phyloP scores from a whole-genome alignment of 345 rosid genomes.

The Sonneratia caseolaris region DNA sequence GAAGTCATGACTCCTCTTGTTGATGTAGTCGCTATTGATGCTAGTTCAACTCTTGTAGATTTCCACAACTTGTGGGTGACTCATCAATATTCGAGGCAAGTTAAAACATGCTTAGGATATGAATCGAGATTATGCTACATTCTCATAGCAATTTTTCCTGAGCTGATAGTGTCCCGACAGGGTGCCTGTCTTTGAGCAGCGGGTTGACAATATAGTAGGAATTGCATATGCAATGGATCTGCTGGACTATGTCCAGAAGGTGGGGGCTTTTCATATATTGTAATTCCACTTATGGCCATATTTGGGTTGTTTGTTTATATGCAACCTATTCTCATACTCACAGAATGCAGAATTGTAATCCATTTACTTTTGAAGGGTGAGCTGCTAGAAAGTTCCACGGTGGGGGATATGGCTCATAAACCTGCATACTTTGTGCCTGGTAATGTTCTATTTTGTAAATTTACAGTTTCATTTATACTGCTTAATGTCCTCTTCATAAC shows the following conservation, averaged over 20 bases:
- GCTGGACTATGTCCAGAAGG: conserved; percentile 88
- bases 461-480: conserved; percentile 1
- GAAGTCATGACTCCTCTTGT: conserved; percentile 99
- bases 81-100: conserved; percentile 93
- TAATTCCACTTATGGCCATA: conserved; percentile 8
- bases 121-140: not conserved
- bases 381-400: conserved; percentile 64
- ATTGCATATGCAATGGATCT: conserved; percentile 99
- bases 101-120: not conserved
- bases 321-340: conserved; percentile 26
- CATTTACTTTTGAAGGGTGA: conserved; percentile 93
- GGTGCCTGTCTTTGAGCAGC: conserved; percentile 99
- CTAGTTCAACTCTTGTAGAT: conserved; percentile 65
- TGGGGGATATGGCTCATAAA: conserved; percentile 93
- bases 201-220: conserved; percentile 91
- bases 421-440: conserved; percentile 98
- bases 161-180: conserved; percentile 19
- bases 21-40: conserved; percentile 96
- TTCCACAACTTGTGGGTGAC: conserved; percentile 90
- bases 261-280: conserved; percentile 22
- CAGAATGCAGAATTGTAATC: conserved; percentile 32
- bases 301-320: conserved; percentile 21
- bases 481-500: not conserved
- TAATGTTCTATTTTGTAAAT: conserved; percentile 22
- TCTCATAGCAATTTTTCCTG: not conserved